phyloP scores from a whole-genome alignment of 805 yeast genomes.

The Debaryomyces prosopidis region DNA sequence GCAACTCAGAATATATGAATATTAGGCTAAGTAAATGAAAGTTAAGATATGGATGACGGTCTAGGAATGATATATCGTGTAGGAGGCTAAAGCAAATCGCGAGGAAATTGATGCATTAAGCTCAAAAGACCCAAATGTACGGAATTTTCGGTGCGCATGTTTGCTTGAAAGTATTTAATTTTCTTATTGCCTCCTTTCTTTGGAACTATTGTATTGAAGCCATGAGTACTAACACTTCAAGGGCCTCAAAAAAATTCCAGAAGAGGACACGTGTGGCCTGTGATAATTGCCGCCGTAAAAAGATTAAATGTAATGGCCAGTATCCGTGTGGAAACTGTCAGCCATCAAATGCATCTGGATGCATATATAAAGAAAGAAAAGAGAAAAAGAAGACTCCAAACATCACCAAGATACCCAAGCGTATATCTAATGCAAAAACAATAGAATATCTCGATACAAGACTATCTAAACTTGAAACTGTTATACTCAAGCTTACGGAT shows the following conservation, averaged over 20 bases:
- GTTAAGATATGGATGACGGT: too few relatives aligned
- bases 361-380: constrained; percentile 2
- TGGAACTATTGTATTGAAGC: too few relatives aligned
- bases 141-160: too few relatives aligned
- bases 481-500: constrained; percentile 17
- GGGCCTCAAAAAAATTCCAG: neutral
- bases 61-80: too few relatives aligned
- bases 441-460: constrained; percentile 19
- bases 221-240: neutral
- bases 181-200: too few relatives aligned
- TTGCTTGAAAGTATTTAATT: too few relatives aligned
- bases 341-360: neutral
- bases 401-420: neutral
- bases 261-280: constrained; percentile 37
- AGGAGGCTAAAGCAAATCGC: too few relatives aligned
- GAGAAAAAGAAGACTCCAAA: neutral
- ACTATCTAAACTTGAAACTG: constrained; percentile 20
- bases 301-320: constrained; percentile 53
- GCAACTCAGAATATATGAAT: too few relatives aligned
- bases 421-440: constrained; percentile 8
- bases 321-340: constrained; percentile 43
- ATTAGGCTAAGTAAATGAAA: too few relatives aligned
- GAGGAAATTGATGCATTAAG: too few relatives aligned
- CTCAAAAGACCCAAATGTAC: too few relatives aligned
- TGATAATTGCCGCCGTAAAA: constrained; percentile 48